These are phyloP conservation scores for Didymella exigua DNA, from an alignment of 2,329 filamentous ascomycete species.

Conservation along the genomic window DNA sequence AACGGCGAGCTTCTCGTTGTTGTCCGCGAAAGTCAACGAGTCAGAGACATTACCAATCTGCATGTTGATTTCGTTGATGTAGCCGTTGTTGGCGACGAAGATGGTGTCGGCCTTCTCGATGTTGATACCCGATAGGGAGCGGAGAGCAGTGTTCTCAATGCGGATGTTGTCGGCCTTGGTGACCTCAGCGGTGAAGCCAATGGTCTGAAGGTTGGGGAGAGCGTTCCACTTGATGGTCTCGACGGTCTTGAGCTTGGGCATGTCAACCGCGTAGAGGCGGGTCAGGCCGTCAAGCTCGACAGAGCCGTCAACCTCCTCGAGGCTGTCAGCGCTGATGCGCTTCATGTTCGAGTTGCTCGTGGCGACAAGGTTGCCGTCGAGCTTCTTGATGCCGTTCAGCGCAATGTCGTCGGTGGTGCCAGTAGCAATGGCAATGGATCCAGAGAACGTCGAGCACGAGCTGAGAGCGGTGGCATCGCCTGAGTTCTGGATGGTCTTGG, in stretches of 20 bases:
- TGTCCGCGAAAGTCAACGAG: conserved; percentile 75
- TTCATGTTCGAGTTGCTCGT: conserved; percentile 66
- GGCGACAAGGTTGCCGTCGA: conserved; percentile 62
- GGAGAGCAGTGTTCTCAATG: conserved; percentile 87
- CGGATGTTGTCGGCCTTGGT: conserved; percentile 69
- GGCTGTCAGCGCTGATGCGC: conserved; percentile 64
- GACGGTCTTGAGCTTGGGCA: conserved; percentile 69
- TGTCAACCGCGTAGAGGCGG: conserved; percentile 69
- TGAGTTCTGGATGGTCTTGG: conserved; percentile 63
- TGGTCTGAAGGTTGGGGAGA: conserved; percentile 66
- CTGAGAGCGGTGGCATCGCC: conserved; percentile 66
- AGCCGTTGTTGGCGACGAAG: conserved; percentile 83
- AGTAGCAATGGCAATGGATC: conserved; percentile 68
- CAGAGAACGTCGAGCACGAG: conserved; percentile 71
- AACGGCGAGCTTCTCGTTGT: conserved; percentile 74
- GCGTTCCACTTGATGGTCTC: conserved; percentile 73
- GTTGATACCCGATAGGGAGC: conserved; percentile 79
- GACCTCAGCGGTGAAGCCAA: conserved; percentile 69
- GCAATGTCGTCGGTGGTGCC: conserved; percentile 62
- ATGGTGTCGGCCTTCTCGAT: conserved; percentile 73
- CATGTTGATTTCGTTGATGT: conserved; percentile 76
- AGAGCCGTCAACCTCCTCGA: conserved; percentile 69
- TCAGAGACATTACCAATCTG: conserved; percentile 76
- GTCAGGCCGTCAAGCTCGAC: conserved; percentile 74
- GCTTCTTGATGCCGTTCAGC: conserved; percentile 66